Base-by-base conservation (phyloP, 2,329 filamentous ascomycete genomes). In the Alternaria brassicicola region DNA sequence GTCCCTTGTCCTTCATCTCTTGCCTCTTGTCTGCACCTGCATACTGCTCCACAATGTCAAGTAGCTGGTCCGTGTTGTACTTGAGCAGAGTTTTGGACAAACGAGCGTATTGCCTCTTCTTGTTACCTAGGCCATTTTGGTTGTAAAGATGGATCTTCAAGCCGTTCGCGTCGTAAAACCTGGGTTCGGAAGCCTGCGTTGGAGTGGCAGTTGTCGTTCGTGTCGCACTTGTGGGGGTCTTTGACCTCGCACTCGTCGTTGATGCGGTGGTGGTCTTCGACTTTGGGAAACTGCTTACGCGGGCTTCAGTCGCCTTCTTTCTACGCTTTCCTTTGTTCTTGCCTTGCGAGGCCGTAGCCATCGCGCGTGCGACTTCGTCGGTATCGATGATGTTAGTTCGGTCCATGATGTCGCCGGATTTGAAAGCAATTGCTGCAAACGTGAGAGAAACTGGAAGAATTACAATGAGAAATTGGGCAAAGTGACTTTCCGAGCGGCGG, bases 21-120 rank as follows among this genome's bases (percentile, higher is more conserved):
- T 58, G 19, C 2, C 42, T 61, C 28, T 64, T 64, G 2, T 26
- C 55, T 2, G 53, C 50, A 15, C 62, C 59, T 12, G 55, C 56
- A 46, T 64, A 66, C 15, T 60, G 52, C n/a, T 60, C 46, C 6
- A 68, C 59, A 8, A 66, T 64, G 3, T 55, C 38, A 5, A 62
- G 43, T 4, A 70, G 28, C 3, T 50, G 13, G 1, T 62, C 53
- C 5, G 42, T 53, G 19, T 30, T 45, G 47, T 62, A 55, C 25
- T 55, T 30, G 23, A 55, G 52, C 9, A 59, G 52, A 30, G 31
- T 49, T 38, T 21, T 51, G 15, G 49, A 59, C 9, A 48, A 25
- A 33, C 64, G 63, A 31, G 66, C 64, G 21, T 64, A 36, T 31
- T 35, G 36, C 12, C 33, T 51, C 39, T 56, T 57, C 23, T 62